Evolutionary conservation across 495 filamentous ascomycete species (phyloP).

Genomic region (Podospora pseudocomata): DNA sequence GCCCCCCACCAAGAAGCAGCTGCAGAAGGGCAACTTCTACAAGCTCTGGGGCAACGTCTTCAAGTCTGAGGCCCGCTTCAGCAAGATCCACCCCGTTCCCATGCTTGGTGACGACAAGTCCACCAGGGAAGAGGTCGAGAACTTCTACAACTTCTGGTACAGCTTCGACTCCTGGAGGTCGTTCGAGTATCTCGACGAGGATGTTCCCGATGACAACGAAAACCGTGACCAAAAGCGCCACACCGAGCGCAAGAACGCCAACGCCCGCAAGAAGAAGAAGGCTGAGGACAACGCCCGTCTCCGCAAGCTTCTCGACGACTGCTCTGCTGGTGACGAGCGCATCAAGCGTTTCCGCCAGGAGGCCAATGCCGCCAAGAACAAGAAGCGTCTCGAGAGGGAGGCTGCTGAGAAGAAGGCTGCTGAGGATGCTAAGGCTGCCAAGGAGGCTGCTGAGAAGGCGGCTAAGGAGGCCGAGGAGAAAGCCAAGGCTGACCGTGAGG

Average conservation of each 20-base stretch:
- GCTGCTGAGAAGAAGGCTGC: slow-evolving; percentile 79
- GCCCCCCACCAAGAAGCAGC: slow-evolving; percentile 85
- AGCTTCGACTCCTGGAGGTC: slow-evolving; percentile 97
- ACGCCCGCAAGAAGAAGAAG: slow-evolving; percentile 98
- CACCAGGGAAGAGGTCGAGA: slow-evolving; percentile 81
- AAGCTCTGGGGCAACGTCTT: slow-evolving; percentile 88
- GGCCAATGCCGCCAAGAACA: slow-evolving; percentile 88
- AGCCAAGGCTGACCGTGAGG: slow-evolving; percentile 81
- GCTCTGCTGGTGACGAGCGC: slow-evolving; percentile 76
- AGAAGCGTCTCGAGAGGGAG: slow-evolving; percentile 85
- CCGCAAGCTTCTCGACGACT: slow-evolving; percentile 82
- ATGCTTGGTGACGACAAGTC: slow-evolving; percentile 78
- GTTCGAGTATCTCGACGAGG: slow-evolving; percentile 98
- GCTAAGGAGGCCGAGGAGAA: slow-evolving; percentile 97
- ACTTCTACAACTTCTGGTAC: slow-evolving; percentile 99
- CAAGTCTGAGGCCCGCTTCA: slow-evolving; percentile 87
- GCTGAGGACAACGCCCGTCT: slow-evolving; percentile 90
- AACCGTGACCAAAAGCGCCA: slow-evolving; percentile 98
- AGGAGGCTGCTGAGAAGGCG: slow-evolving; percentile 80
- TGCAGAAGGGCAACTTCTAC: slow-evolving; percentile 82
- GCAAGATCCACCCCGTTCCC: slow-evolving; percentile 82
- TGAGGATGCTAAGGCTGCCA: slow-evolving; percentile 72
- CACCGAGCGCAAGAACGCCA: slow-evolving; percentile 95
- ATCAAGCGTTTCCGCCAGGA: slow-evolving; percentile 95
- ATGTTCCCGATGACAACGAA: slow-evolving; percentile 97